Evolutionary conservation across 2,329 filamentous ascomycete genomes (phyloP), one percentile per base, ranked within the genome.

Genomic region (Hypocrella siamensis): DNA sequence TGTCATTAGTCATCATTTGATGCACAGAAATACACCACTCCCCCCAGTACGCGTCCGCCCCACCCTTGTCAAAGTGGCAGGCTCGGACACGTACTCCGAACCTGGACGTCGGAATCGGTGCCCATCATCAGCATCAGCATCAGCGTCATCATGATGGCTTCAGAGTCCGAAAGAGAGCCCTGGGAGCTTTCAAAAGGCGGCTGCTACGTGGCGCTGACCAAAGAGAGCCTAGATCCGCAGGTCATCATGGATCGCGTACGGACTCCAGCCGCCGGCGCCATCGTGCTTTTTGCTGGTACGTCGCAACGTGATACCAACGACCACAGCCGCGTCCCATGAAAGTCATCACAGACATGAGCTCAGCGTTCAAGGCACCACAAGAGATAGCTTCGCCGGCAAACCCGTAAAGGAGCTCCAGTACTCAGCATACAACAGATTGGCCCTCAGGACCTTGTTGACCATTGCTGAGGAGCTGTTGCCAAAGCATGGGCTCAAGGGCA

Each of bases 351-450:
- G n/a, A n/a, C n/a, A n/a, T n/a, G n/a, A n/a, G n/a, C n/a, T n/a
- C n/a, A 22, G 21, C 12, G 21, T 22, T 14, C 8, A 10, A 79
- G 79, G 80, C 33, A 85, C 79, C 1, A 92, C 83, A 3, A 66
- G 83, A 35, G 76, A 88, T 56, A 75, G 65, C 44, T 90, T 90
- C 54, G 64, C 60, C 32, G 64, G 67, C 35, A 76, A 78, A 38
- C 62, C 75, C n/a, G 80, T 92, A 36, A 73, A 72, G 21, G 71
- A 79, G 32, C 71, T 92, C 2, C 63, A 76, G 32, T 92, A 92
- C 57, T 73, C 72, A 14, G 71, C 82, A 7, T 92, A 92, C 54
- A 58, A 65, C 10, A 70, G 75, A 3, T 66, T 77, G 9, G 81
- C 82, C 12, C 63, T 88, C 6, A 62, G 66, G 24, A 78, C 77